Evolutionary conservation across 805 yeast species (phyloP).

Genomic region (Monosporozyma servazzii): DNA sequence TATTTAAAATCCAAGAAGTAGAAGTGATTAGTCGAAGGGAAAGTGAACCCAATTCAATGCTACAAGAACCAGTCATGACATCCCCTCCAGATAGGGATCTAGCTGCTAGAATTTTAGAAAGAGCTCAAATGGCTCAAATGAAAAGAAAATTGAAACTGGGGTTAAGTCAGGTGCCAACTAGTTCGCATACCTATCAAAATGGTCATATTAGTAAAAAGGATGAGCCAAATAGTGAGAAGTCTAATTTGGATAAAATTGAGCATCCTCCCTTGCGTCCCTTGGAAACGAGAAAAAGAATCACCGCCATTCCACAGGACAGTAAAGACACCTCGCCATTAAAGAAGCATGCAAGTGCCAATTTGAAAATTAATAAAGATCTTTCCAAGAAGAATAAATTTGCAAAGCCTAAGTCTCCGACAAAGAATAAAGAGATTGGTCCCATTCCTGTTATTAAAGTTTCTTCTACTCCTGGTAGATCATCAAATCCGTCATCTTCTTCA

Average conservation of each 20-base stretch:
- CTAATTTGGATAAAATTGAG: neutral
- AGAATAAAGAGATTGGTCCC: neutral
- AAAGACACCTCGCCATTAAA: constrained; percentile 8
- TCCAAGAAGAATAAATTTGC: neutral
- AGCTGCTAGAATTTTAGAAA: constrained; percentile 24
- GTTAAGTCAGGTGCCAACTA: constrained; percentile 22
- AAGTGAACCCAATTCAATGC: neutral
- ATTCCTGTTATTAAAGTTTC: constrained; percentile 3
- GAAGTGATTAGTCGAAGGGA: neutral
- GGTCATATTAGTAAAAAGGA: neutral
- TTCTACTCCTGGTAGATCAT: constrained; percentile 9
- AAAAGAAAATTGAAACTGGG: constrained; percentile 28
- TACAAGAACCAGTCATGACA: neutral
- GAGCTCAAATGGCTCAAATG: constrained; percentile 32
- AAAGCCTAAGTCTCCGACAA: neutral
- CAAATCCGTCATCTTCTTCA: neutral
- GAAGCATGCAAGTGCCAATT: constrained; percentile 1
- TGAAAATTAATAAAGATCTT: neutral
- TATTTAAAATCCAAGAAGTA: neutral
- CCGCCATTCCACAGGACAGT: neutral
- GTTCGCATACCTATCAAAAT: neutral
- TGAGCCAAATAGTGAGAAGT: neutral
- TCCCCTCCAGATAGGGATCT: constrained; percentile 26
- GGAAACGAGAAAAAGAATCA: neutral
- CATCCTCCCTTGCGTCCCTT: neutral